phyloP scores from a whole-genome alignment of 2,329 filamentous ascomycete species.

The Lecanicillium sp. region DNA sequence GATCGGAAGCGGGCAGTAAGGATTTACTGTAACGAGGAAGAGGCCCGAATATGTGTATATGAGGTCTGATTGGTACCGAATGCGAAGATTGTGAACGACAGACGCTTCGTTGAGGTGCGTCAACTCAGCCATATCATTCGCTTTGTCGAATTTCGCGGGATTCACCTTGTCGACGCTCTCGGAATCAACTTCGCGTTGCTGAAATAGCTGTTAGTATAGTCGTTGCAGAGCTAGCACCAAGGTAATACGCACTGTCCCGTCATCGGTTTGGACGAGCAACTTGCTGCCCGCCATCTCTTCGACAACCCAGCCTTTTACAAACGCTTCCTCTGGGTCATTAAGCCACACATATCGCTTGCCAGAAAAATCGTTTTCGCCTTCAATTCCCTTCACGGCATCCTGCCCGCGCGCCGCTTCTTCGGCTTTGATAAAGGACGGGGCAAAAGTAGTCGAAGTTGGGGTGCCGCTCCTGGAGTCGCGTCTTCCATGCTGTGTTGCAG shows the following conservation, averaged over 20 bases:
- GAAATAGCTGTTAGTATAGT: constrained; percentile 13
- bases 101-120: constrained; percentile 97
- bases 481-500: constrained; percentile 32
- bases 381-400: constrained; percentile 63
- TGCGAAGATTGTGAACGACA: constrained; percentile 93
- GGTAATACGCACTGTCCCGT: constrained; percentile 65
- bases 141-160: constrained; percentile 98
- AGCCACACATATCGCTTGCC: constrained; percentile 98
- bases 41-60: constrained; percentile 98
- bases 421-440: constrained; percentile 89
- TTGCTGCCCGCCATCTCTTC: constrained; percentile 65
- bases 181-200: constrained; percentile 80
- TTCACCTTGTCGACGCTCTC: constrained; percentile 98
- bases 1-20: constrained; percentile 89
- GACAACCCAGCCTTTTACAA: constrained; percentile 86
- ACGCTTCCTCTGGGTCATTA: constrained; percentile 77
- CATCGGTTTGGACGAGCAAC: constrained; percentile 85
- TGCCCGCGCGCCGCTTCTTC: constrained; percentile 60
- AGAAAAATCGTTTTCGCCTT: constrained; percentile 98
- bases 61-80: constrained; percentile 88
- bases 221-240: background rate
- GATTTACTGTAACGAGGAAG: constrained; percentile 95
- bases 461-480: constrained; percentile 58
- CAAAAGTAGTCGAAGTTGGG: constrained; percentile 73
- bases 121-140: constrained; percentile 97